Evolutionary conservation across 148 eudicot species (phyloP).

Genomic region (Silene uniflora): DNA sequence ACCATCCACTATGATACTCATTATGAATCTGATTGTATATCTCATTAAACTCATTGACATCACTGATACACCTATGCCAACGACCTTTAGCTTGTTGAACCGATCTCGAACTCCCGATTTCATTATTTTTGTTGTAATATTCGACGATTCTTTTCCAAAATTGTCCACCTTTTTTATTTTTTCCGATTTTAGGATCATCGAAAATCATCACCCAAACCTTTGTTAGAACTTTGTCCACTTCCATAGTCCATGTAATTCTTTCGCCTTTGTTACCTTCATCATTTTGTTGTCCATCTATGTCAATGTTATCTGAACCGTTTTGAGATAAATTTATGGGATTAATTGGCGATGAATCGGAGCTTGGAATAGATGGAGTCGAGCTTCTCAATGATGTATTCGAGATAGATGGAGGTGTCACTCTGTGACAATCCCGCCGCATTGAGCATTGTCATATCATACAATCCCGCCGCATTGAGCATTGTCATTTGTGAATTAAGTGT

Average conservation of each 20-base stretch:
- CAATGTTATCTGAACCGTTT: background rate
- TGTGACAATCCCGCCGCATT: background rate
- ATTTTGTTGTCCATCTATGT: background rate
- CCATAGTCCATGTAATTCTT: background rate
- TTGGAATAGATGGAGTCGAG: background rate
- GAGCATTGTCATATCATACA: background rate
- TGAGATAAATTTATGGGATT: background rate
- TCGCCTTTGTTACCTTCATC: background rate
- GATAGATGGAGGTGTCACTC: background rate
- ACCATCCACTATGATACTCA: too few species aligned
- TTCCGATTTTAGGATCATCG: background rate
- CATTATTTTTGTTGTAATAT: slow-evolving; percentile 2
- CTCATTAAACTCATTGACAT: too few species aligned
- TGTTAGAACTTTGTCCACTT: background rate
- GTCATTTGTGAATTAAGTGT: background rate
- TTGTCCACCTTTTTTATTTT: too few species aligned
- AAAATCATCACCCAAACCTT: background rate
- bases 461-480: background rate
- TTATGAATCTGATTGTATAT: too few species aligned
- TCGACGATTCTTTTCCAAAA: background rate
- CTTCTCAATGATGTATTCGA: background rate
- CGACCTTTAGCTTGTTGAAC: background rate
- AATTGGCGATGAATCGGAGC: background rate
- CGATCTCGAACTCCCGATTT: slow-evolving; percentile 1
- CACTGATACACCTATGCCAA: slow-evolving; percentile 1